Conservation (phyloP, 73 alveolate genomes). For the Tetrahymena malaccensis region DNA sequence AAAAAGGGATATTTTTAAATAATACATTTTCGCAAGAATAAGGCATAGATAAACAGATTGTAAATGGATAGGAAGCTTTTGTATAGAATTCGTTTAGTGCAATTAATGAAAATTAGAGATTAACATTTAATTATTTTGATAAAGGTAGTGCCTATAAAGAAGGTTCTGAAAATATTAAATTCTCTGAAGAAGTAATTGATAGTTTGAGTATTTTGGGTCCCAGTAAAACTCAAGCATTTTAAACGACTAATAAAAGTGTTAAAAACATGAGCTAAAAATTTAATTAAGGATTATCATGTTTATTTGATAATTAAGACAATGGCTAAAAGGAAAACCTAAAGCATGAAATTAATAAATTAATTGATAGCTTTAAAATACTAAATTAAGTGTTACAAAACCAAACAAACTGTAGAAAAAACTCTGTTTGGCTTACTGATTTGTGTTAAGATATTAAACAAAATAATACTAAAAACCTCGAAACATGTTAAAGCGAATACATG, state of each 20-base stretch:
- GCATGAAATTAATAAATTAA: too few relatives aligned
- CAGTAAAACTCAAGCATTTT: too few relatives aligned
- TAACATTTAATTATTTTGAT: neutral
- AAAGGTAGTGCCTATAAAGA: neutral
- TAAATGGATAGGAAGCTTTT: neutral
- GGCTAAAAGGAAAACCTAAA: neutral
- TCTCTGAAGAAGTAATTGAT: neutral
- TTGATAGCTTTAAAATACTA: neutral
- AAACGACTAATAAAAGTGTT: neutral
- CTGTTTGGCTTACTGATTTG: neutral
- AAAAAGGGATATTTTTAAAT: neutral
- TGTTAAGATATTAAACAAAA: neutral
- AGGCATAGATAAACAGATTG: neutral
- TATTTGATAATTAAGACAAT: neutral
- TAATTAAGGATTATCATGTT: neutral
- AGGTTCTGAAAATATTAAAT: neutral
- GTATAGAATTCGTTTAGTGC: neutral
- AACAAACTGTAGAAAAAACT: neutral
- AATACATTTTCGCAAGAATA: neutral
- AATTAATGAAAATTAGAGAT: neutral
- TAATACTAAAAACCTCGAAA: too few relatives aligned
- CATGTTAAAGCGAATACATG: neutral
- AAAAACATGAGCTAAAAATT: neutral
- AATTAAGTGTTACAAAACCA: neutral
- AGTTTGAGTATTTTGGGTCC: neutral